phyloP scores from a whole-genome alignment of 2,329 filamentous ascomycete genomes.

The Diaporthe destruens region DNA sequence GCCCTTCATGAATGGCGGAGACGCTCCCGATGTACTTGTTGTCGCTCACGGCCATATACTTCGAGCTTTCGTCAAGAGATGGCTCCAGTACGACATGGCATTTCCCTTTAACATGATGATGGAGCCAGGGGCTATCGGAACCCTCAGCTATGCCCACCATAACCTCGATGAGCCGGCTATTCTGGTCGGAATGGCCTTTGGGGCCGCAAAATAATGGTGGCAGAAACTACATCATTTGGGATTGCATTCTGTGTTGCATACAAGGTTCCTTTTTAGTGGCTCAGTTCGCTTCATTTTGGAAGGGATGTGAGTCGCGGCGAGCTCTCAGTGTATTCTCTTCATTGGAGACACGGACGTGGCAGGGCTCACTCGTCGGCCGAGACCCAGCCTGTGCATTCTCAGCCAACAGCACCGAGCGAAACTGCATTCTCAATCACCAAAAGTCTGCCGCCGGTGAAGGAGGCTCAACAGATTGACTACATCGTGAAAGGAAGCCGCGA shows the following conservation, averaged over 20 bases:
- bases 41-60: slow-evolving; percentile 60
- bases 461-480: not conserved
- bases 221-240: not conserved
- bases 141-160: slow-evolving; percentile 52
- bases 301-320: not conserved
- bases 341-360: not conserved
- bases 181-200: slow-evolving; percentile 55
- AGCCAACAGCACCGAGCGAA: not conserved
- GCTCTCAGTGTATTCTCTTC: not conserved
- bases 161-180: slow-evolving; percentile 55
- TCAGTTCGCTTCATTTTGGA: not conserved
- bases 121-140: slow-evolving; percentile 56
- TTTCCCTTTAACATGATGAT: slow-evolving; percentile 57
- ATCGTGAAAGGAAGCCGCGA: not conserved
- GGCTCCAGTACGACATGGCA: slow-evolving; percentile 55
- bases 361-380: slow-evolving; percentile 18
- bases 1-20: slow-evolving; percentile 55
- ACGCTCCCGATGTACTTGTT: slow-evolving; percentile 53
- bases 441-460: not conserved
- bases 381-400: not conserved
- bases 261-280: no score
- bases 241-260: not conserved
- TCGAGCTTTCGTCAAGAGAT: slow-evolving; percentile 60
- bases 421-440: not conserved
- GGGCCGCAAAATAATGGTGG: not conserved